Evolutionary conservation across 140 eudicot genomes (phyloP).

Genomic region (Ambrosia hybrid): DNA sequence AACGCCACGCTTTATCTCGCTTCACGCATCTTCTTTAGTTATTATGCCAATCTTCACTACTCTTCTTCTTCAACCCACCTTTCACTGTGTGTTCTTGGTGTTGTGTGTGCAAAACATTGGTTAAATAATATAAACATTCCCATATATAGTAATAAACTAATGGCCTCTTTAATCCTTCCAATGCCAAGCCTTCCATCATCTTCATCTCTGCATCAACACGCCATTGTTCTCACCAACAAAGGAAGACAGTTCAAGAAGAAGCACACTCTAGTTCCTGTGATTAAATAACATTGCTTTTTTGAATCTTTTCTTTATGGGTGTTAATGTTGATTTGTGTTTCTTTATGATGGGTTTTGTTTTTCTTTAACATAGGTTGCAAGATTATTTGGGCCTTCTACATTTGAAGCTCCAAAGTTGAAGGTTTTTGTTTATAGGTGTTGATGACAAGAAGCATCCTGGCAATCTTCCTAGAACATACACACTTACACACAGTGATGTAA

Average conservation of each 20-base stretch:
- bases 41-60: slow-evolving; percentile 33
- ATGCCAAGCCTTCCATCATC: slow-evolving; percentile 38
- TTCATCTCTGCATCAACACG: slow-evolving; percentile 22
- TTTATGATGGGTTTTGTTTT: slow-evolving; percentile 11
- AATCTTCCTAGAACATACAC: slow-evolving; percentile 92
- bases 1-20: slow-evolving; percentile 28
- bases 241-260: slow-evolving; percentile 47
- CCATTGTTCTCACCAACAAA: slow-evolving; percentile 30
- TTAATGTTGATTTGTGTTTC: slow-evolving; percentile 14
- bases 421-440: slow-evolving; percentile 80
- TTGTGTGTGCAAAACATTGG: background rate
- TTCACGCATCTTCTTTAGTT: slow-evolving; percentile 33
- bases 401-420: slow-evolving; percentile 91
- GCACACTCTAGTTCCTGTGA: slow-evolving; percentile 53
- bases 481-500: slow-evolving; percentile 88
- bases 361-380: slow-evolving; percentile 59
- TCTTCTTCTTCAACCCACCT: no score
- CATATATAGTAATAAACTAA: background rate
- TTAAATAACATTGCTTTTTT: background rate
- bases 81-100: slow-evolving; percentile 6
- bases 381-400: slow-evolving; percentile 89
- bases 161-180: background rate
- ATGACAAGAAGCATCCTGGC: slow-evolving; percentile 87
- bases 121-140: no score
- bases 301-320: slow-evolving; percentile 12